These are phyloP conservation scores for Hydrangea macrophylla DNA, from an alignment of 148 eudicot genomes.

Conservation along the genomic window DNA sequence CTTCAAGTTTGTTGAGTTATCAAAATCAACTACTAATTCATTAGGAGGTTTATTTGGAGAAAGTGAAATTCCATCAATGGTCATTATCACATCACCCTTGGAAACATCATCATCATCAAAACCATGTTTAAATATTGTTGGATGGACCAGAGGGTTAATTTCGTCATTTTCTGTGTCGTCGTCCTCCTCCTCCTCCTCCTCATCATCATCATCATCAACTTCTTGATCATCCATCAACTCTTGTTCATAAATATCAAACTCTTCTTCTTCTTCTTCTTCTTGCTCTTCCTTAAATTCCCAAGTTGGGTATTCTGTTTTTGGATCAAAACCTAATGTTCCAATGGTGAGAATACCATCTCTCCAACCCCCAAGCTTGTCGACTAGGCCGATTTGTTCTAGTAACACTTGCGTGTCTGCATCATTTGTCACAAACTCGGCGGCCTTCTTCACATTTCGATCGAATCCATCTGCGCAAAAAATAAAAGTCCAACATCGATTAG, in stretches of 20 bases:
- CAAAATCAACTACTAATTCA: conserved; percentile 12
- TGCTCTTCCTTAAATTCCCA: no score
- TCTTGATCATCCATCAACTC: conserved; percentile 11
- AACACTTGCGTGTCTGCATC: conserved; percentile 12
- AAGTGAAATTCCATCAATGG: neutral
- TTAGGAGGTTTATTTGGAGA: neutral
- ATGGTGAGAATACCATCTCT: conserved; percentile 52
- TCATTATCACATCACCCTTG: conserved; percentile 7
- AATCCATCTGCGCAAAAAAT: neutral
- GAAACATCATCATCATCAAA: conserved; percentile 10
- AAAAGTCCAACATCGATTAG: neutral
- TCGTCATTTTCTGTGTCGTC: conserved; percentile 10
- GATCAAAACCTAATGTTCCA: conserved; percentile 56
- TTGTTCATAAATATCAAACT: no score
- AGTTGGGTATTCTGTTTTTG: conserved; percentile 4
- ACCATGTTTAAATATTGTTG: conserved; percentile 7
- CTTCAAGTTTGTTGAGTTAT: neutral
- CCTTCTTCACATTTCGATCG: conserved; percentile 13
- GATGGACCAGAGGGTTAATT: conserved; percentile 13
- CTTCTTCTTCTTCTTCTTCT: conserved; percentile 12
- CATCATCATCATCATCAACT: conserved; percentile 8
- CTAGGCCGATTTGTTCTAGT: conserved; percentile 21
- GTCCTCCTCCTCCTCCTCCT: conserved; percentile 7
- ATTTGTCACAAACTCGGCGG: neutral
- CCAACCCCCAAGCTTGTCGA: conserved; percentile 38